phyloP scores from a whole-genome alignment of 2,329 filamentous ascomycete genomes.

The Ascochyta fabae region DNA sequence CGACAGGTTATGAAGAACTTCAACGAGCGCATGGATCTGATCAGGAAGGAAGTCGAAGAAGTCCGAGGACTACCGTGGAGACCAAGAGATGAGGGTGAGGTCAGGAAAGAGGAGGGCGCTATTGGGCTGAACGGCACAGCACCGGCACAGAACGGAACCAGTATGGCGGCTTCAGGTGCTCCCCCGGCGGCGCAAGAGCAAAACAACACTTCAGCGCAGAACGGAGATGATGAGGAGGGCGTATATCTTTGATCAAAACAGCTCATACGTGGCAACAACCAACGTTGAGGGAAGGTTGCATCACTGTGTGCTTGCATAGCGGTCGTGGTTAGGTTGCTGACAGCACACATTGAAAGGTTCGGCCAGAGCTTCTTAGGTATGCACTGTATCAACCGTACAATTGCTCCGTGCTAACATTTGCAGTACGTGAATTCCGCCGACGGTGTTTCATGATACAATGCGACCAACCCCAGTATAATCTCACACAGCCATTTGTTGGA shows the following conservation, averaged over 20 bases:
- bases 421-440: too few relatives aligned
- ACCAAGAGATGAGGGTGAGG: constrained; percentile 32
- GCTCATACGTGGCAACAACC: too few relatives aligned
- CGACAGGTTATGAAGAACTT: constrained; percentile 71
- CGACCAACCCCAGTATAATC: too few relatives aligned
- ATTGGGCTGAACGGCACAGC: constrained; percentile 2
- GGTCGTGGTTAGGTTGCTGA: too few relatives aligned
- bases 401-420: too few relatives aligned
- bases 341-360: too few relatives aligned
- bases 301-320: too few relatives aligned
- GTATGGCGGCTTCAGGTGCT: background rate
- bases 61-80: constrained; percentile 62
- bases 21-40: constrained; percentile 67
- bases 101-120: constrained; percentile 15
- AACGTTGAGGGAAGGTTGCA: too few relatives aligned
- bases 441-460: too few relatives aligned
- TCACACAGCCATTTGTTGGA: too few relatives aligned
- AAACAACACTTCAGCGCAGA: background rate
- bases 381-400: too few relatives aligned
- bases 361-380: too few relatives aligned
- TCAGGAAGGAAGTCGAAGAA: constrained; percentile 70
- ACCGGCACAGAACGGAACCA: constrained; percentile 1
- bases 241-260: constrained; percentile 8
- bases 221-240: constrained; percentile 11
- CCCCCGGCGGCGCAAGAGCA: background rate